A percentile compares a stretch with the other conserved stretches of the same genome.
These are phyloP conservation scores for Leccinum pellstonianum DNA, from an alignment of 768 basidiomycete genomes.

Conservation along the genomic window DNA sequence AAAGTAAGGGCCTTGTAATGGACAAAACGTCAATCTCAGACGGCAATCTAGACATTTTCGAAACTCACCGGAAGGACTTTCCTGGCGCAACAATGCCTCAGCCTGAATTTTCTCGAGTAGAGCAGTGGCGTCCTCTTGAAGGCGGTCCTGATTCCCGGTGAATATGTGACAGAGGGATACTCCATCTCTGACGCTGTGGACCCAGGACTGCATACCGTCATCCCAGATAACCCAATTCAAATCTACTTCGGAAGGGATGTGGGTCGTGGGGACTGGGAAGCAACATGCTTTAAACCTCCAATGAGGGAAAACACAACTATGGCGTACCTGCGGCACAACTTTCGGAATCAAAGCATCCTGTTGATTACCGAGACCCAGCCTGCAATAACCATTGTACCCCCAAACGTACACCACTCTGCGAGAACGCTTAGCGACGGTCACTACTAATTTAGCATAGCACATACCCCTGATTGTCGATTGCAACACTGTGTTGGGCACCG, in stretches of 20 bases:
- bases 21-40: constrained; percentile 5
- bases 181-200: constrained; percentile 20
- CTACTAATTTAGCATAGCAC: constrained; percentile 10
- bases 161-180: constrained; percentile 44
- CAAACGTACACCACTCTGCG: constrained; percentile 74
- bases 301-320: constrained; percentile 3
- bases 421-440: constrained; percentile 10
- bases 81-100: constrained; percentile 23
- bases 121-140: constrained; percentile 40
- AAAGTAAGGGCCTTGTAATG: constrained; percentile 30
- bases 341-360: constrained; percentile 79
- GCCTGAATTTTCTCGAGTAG: constrained; percentile 43
- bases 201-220: constrained; percentile 32
- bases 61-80: constrained; percentile 23
- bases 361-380: constrained; percentile 86
- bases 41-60: not conserved
- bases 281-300: constrained; percentile 27
- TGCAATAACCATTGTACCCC: constrained; percentile 91
- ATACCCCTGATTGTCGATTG: constrained; percentile 75
- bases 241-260: constrained; percentile 19
- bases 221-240: constrained; percentile 24
- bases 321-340: constrained; percentile 68
- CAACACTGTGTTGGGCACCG: constrained; percentile 85
- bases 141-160: constrained; percentile 41
- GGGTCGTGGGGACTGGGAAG: not conserved